A percentile compares a stretch with the other conserved stretches of the same genome.
Conservation (phyloP, 306 rosid species). For the Prunus campanulata region DNA sequence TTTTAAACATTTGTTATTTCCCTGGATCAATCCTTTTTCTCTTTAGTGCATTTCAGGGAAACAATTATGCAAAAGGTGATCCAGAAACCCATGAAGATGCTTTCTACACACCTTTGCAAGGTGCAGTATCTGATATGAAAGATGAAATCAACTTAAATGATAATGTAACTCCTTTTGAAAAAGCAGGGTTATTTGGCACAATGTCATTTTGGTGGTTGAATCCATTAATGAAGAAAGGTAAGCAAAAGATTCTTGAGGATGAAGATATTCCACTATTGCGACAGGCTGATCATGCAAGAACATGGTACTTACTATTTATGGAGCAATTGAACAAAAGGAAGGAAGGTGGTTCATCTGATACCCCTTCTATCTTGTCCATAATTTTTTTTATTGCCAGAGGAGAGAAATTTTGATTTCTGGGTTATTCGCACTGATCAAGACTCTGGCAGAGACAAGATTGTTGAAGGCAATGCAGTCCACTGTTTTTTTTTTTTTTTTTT, state of each 20-base stretch:
- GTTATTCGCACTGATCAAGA: conserved; percentile 9
- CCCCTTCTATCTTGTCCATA: conserved; percentile 3
- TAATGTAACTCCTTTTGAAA: conserved; percentile 24
- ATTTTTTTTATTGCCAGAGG: conserved; percentile 2
- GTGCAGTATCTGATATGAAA: background rate
- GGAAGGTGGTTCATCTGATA: background rate
- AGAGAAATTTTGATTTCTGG: conserved; percentile 20
- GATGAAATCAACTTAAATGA: conserved; percentile 3
- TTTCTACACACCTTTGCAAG: conserved; percentile 14
- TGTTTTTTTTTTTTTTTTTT: background rate
- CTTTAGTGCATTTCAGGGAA: conserved; percentile 1
- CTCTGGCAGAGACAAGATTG: background rate
- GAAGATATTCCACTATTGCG: conserved; percentile 23
- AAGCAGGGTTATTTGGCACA: conserved; percentile 19
- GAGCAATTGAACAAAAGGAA: conserved; percentile 14
- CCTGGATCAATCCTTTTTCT: conserved; percentile 24
- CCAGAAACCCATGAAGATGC: conserved; percentile 1
- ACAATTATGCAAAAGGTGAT: conserved; percentile 7
- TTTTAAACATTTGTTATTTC: conserved; percentile 16
- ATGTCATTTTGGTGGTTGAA: conserved; percentile 37
- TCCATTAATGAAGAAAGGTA: conserved; percentile 32
- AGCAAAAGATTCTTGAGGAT: conserved; percentile 12
- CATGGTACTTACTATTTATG: conserved; percentile 7
- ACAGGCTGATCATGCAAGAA: conserved; percentile 24
- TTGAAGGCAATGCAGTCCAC: conserved; percentile 14